phyloP scores from a whole-genome alignment of 495 filamentous ascomycete species.

The Xylaria longipes region DNA sequence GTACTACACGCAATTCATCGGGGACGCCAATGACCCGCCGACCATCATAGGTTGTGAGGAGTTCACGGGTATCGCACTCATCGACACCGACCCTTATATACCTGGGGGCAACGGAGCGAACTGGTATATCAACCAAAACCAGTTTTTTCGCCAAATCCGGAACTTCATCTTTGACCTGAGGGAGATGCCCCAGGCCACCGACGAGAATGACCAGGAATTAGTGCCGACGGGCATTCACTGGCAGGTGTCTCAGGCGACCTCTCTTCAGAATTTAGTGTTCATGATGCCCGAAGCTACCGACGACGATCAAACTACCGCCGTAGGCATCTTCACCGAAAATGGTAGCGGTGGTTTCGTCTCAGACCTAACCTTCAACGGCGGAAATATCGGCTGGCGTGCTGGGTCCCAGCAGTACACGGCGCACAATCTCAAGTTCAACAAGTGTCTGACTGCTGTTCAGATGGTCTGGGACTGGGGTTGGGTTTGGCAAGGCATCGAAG shows the following conservation, averaged over 20 bases:
- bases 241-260: conserved; percentile 51
- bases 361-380: conserved; percentile 19
- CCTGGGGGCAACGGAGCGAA: too few species aligned
- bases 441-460: conserved; percentile 55
- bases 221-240: conserved; percentile 47
- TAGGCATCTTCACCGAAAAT: conserved; percentile 55
- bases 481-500: conserved; percentile 46
- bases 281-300: conserved; percentile 44
- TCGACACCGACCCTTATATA: not conserved
- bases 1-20: conserved; percentile 22
- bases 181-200: conserved; percentile 19
- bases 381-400: conserved; percentile 37
- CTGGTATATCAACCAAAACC: conserved; percentile 38
- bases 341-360: conserved; percentile 44
- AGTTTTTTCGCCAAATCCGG: conserved; percentile 46
- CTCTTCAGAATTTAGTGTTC: conserved; percentile 59
- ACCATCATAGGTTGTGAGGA: not conserved
- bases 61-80: not conserved
- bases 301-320: conserved; percentile 39
- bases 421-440: conserved; percentile 55
- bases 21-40: not conserved
- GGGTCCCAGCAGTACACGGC: conserved; percentile 64
- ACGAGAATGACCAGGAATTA: conserved; percentile 37
- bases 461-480: conserved; percentile 66
- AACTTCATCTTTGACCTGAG: conserved; percentile 49